Base-by-base conservation (phyloP, 371 early-diverging fungal genomes). In the Cokeromyces recurvatus region DNA sequence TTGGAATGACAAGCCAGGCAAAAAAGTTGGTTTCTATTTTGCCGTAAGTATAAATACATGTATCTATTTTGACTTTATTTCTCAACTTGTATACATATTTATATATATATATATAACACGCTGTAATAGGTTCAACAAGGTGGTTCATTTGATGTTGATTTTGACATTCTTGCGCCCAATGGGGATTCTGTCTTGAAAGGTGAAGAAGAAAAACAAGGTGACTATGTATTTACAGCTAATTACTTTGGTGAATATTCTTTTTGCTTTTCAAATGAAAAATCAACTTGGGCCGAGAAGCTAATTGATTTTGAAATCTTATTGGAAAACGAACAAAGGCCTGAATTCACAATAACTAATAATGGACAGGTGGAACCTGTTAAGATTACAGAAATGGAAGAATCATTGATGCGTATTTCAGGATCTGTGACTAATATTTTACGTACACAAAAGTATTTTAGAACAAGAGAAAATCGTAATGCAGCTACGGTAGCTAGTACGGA, bases 1-100 rank as follows among this genome's bases (percentile, higher is more conserved):
- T 11, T 72, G 68, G 56, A 74, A 82, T 20, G 86, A 85, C 51
- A 56, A 75, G 37, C 79, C 85, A 5, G 83, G 79, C 48, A 82
- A 88, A 66, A 97, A 97, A 72, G 64, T 95, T 38, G 87, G 90
- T 19, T 92, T 97, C 62, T 97, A 95, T 75, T 95, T 94, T 84
- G 91, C 96, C 23, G 98, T 94, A 84, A 68, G 87, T 32, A 59
- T 57, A 52, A 55, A 49, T 32, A 32, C 15, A 46, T 25, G n/a
- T n/a, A n/a, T n/a, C n/a, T n/a, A n/a, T n/a, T n/a, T n/a, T n/a
- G n/a, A n/a, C n/a, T n/a, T n/a, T n/a, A n/a, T n/a, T n/a, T n/a
- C n/a, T n/a, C n/a, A n/a, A n/a, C n/a, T n/a, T n/a, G n/a, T n/a
- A n/a, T n/a, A n/a, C 12, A 40, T 24, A 22, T 21, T 24, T 23